Conservation (phyloP, 805 yeast genomes). For the Zygosaccharomyces siamensis region DNA sequence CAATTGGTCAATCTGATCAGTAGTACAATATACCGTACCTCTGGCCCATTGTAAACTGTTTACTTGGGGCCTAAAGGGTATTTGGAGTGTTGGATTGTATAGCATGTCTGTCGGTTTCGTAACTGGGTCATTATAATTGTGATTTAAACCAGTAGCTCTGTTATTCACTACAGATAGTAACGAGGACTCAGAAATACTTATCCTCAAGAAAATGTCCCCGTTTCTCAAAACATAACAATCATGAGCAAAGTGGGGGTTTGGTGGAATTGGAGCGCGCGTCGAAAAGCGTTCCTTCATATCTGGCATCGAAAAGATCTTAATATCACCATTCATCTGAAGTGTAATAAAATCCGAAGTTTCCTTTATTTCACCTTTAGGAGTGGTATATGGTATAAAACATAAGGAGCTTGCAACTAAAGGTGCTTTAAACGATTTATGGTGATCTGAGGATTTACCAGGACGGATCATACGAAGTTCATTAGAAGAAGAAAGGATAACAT, state of each 20-base stretch:
- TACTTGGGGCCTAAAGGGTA: slow-evolving; percentile 76
- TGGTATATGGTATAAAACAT: slow-evolving; percentile 35
- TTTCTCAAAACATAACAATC: slow-evolving; percentile 44
- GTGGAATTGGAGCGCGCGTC: slow-evolving; percentile 41
- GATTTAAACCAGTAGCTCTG: slow-evolving; percentile 14
- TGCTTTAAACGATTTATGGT: slow-evolving; percentile 11
- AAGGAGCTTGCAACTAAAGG: slow-evolving; percentile 44
- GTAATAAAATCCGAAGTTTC: slow-evolving; percentile 46
- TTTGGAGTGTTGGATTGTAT: slow-evolving; percentile 60
- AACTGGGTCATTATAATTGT: slow-evolving; percentile 17
- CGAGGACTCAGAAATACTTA: slow-evolving; percentile 50
- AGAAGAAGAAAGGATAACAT: slow-evolving; percentile 49
- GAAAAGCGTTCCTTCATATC: slow-evolving; percentile 52
- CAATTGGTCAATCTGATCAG: slow-evolving; percentile 57
- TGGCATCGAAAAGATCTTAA: slow-evolving; percentile 50
- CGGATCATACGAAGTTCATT: slow-evolving; percentile 43
- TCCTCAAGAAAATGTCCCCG: slow-evolving; percentile 53
- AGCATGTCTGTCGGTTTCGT: slow-evolving; percentile 47
- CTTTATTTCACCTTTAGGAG: slow-evolving; percentile 18
- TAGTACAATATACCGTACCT: slow-evolving; percentile 60
- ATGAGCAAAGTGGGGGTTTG: slow-evolving; percentile 37
- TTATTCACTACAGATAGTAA: slow-evolving; percentile 33
- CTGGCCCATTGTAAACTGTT: slow-evolving; percentile 82
- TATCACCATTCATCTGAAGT: slow-evolving; percentile 41
- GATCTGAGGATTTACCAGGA: slow-evolving; percentile 15